Evolutionary conservation across 192 early-diverging fungal genomes (phyloP).

Genomic region (Backusella psychrophila): DNA sequence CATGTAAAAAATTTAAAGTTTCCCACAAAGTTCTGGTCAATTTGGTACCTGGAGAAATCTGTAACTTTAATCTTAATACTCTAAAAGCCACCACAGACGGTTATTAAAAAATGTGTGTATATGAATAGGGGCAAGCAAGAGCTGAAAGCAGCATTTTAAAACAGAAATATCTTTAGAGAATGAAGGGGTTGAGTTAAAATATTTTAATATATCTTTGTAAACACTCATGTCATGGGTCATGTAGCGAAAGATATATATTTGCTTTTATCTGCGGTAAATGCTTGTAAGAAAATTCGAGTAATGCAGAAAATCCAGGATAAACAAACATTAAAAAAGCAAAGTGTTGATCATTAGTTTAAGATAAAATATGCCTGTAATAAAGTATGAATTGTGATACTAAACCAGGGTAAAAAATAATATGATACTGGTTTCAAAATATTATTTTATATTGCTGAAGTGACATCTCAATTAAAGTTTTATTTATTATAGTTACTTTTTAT

Average conservation of each 20-base stretch:
- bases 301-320: too few species aligned
- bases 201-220: neutral
- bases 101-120: neutral
- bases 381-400: too few species aligned
- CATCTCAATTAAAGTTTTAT: neutral
- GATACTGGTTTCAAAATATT: too few species aligned
- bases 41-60: neutral
- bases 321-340: too few species aligned
- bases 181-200: neutral
- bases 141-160: neutral
- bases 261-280: too few species aligned
- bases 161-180: neutral
- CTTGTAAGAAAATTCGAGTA: too few species aligned
- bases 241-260: too few species aligned
- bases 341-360: too few species aligned
- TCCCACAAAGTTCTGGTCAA: neutral
- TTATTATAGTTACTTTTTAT: neutral
- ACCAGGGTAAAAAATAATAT: too few species aligned
- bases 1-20: neutral
- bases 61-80: neutral
- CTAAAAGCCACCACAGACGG: neutral
- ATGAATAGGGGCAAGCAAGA: neutral
- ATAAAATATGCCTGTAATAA: too few species aligned
- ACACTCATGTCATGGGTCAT: neutral
- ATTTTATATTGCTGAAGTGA: neutral